phyloP scores from a whole-genome alignment of 2,329 filamentous ascomycete species.

The Sporothrix variecibatus region DNA sequence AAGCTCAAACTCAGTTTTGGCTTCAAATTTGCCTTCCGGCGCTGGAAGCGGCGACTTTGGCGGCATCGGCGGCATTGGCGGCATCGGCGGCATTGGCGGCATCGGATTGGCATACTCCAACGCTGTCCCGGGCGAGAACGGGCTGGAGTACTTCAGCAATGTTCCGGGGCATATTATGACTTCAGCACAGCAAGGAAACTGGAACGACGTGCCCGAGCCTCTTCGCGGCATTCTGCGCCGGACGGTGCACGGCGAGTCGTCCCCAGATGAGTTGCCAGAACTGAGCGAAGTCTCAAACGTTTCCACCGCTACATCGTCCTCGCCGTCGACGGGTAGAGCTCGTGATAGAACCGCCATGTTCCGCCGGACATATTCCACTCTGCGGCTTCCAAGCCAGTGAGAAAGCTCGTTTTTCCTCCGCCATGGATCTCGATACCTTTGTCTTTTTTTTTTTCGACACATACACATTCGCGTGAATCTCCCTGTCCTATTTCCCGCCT shows the following conservation, averaged over 20 bases:
- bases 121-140: background rate
- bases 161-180: conserved; percentile 47
- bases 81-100: background rate
- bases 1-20: background rate
- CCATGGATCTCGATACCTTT: background rate
- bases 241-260: conserved; percentile 46
- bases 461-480: too few relatives aligned
- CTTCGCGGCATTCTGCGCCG: conserved; percentile 56
- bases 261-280: conserved; percentile 20
- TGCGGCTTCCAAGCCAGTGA: conserved; percentile 11
- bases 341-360: background rate
- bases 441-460: background rate
- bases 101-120: background rate
- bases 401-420: background rate
- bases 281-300: background rate
- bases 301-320: background rate
- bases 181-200: conserved; percentile 58
- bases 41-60: background rate
- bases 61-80: background rate
- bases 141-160: conserved; percentile 31
- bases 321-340: background rate
- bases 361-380: background rate
- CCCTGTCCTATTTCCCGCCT: background rate
- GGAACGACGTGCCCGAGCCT: conserved; percentile 59
- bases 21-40: background rate